phyloP scores from a whole-genome alignment of 495 filamentous ascomycete genomes.

The Recurvomyces mirabilis region DNA sequence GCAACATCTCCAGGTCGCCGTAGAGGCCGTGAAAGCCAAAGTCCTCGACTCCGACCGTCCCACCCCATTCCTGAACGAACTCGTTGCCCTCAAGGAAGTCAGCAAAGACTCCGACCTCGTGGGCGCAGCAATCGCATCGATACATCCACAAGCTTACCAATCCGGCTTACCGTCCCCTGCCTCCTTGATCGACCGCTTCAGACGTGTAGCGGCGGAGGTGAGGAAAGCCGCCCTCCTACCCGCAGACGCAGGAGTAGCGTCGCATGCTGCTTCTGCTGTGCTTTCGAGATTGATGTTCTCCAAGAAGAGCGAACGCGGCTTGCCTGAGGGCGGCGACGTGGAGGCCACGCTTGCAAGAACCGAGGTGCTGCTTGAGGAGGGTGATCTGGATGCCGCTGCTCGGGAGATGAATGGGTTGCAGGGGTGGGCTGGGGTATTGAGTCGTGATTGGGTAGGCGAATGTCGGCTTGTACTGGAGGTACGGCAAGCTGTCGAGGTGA shows the following conservation, averaged over 20 bases:
- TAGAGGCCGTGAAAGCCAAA: constrained; percentile 78
- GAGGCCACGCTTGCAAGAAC: constrained; percentile 85
- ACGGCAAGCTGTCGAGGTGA: constrained; percentile 87
- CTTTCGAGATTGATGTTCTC: constrained; percentile 89
- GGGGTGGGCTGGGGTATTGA: constrained; percentile 90
- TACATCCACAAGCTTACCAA: constrained; percentile 90
- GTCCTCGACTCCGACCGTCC: constrained; percentile 13
- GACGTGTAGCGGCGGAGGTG: constrained; percentile 84
- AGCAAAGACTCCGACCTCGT: constrained; percentile 72
- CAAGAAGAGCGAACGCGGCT: constrained; percentile 56
- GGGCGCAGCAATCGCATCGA: constrained; percentile 84
- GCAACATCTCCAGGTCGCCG: constrained; percentile 86
- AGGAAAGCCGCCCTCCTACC: constrained; percentile 86
- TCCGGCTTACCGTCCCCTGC: constrained; percentile 70
- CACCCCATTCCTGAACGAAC: constrained; percentile 77
- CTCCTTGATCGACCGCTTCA: constrained; percentile 89
- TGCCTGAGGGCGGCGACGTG: constrained; percentile 79
- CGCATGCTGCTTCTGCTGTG: constrained; percentile 76
- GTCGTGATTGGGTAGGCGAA: constrained; percentile 85
- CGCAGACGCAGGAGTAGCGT: constrained; percentile 85
- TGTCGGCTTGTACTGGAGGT: constrained; percentile 83
- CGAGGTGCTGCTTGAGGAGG: constrained; percentile 81
- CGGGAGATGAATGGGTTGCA: constrained; percentile 86
- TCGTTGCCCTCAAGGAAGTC: constrained; percentile 88
- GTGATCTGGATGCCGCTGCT: constrained; percentile 78